A percentile compares a stretch with the other conserved stretches of the same genome.
These are phyloP conservation scores for Fusarium napiforme DNA, from an alignment of 2,329 filamentous ascomycete species.

Conservation along the genomic window DNA sequence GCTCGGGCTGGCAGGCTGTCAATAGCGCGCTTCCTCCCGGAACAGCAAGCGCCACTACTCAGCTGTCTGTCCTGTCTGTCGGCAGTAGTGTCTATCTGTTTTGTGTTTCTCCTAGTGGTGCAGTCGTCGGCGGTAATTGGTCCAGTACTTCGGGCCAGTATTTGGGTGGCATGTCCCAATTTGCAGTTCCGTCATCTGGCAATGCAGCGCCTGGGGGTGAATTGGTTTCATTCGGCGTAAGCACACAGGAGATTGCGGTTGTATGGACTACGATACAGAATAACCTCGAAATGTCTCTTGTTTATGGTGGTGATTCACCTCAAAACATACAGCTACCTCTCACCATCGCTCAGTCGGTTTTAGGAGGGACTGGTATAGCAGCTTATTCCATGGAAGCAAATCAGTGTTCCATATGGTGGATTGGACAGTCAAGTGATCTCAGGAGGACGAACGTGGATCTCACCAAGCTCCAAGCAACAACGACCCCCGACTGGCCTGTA, in stretches of 20 bases:
- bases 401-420: neutral
- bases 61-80: neutral
- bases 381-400: neutral
- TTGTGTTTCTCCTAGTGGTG: neutral
- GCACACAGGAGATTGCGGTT: neutral
- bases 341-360: neutral
- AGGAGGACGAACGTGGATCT: neutral
- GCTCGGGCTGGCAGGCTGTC: neutral
- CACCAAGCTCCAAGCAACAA: neutral
- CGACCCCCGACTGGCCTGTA: neutral
- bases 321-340: neutral
- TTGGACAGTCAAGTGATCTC: neutral
- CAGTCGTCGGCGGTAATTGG: neutral
- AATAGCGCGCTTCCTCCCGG: neutral
- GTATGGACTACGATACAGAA: neutral
- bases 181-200: neutral
- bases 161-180: rapidly evolving
- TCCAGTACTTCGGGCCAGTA: rapidly evolving
- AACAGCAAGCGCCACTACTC: neutral
- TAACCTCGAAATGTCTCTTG: neutral
- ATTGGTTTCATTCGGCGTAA: neutral
- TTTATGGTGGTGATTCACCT: neutral
- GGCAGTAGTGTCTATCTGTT: neutral
- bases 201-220: neutral
- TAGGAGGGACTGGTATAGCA: neutral